phyloP scores from a whole-genome alignment of 2,329 filamentous ascomycete genomes.

The Coniochaeta hoffmannii region DNA sequence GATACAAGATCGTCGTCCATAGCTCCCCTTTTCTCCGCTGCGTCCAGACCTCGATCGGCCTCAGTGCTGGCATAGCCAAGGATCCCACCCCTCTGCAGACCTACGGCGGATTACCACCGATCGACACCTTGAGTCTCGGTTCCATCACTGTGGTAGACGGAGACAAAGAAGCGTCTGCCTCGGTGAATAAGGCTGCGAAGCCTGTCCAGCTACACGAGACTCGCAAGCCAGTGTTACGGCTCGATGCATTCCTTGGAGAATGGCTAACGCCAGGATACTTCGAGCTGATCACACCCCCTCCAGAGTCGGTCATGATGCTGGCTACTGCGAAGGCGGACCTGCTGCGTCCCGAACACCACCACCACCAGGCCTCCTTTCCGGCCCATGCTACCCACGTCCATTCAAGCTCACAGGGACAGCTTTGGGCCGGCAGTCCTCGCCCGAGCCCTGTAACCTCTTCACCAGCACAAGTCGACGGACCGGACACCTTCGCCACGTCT shows the following conservation, averaged over 20 bases:
- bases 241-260: conserved; percentile 91
- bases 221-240: conserved; percentile 59
- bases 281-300: conserved; percentile 83
- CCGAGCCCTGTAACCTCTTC: conserved; percentile 15
- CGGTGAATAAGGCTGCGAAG: conserved; percentile 11
- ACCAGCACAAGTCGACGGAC: conserved; percentile 7
- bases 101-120: conserved; percentile 16
- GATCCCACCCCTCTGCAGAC: conserved; percentile 28
- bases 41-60: conserved; percentile 82
- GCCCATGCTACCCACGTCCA: conserved; percentile 25
- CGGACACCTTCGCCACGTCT: conserved; percentile 23
- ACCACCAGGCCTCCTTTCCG: conserved; percentile 45
- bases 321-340: conserved; percentile 83
- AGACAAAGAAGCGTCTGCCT: neutral
- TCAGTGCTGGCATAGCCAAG: conserved; percentile 76
- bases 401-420: conserved; percentile 24
- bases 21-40: conserved; percentile 92
- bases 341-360: conserved; percentile 67
- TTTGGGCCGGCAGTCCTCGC: conserved; percentile 26
- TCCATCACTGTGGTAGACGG: neutral
- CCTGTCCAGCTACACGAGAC: conserved; percentile 17
- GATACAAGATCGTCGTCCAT: conserved; percentile 78
- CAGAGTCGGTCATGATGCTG: conserved; percentile 79
- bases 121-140: conserved; percentile 10
- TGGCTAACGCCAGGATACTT: conserved; percentile 95